These are phyloP conservation scores for Grosmannia serpens DNA, from an alignment of 2,329 filamentous ascomycete species.

Conservation along the genomic window DNA sequence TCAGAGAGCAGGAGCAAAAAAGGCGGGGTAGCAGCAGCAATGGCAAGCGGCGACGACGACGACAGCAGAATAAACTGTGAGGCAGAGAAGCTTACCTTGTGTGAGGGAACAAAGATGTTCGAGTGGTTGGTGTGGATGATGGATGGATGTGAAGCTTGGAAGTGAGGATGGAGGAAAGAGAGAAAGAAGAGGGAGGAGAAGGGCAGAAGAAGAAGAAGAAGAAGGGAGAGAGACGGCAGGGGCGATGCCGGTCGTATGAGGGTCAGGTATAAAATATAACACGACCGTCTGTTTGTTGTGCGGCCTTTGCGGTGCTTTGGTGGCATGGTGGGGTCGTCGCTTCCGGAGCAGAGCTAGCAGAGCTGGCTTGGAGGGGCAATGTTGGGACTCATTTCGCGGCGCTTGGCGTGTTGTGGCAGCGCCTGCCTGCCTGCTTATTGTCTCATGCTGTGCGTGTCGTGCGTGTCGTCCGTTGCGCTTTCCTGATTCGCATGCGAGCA, in stretches of 20 bases:
- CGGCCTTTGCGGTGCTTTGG: background rate
- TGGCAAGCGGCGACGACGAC: no score
- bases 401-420: background rate
- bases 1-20: background rate
- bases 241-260: conserved; percentile 5
- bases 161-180: background rate
- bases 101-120: background rate
- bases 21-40: background rate
- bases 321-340: conserved; percentile 1
- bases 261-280: conserved; percentile 8
- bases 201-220: conserved; percentile 1
- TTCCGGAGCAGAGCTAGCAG: background rate
- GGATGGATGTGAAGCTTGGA: background rate
- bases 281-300: background rate
- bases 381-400: background rate
- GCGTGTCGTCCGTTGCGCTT: background rate
- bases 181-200: background rate
- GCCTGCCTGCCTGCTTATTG: background rate
- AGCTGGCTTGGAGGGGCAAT: background rate
- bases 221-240: background rate
- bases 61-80: no score
- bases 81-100: background rate
- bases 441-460: background rate
- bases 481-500: background rate
- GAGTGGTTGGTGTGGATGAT: background rate